A percentile compares a stretch with the other conserved stretches of the same genome.
Conservation (phyloP, 805 yeast genomes). For the Candida insectorum region DNA sequence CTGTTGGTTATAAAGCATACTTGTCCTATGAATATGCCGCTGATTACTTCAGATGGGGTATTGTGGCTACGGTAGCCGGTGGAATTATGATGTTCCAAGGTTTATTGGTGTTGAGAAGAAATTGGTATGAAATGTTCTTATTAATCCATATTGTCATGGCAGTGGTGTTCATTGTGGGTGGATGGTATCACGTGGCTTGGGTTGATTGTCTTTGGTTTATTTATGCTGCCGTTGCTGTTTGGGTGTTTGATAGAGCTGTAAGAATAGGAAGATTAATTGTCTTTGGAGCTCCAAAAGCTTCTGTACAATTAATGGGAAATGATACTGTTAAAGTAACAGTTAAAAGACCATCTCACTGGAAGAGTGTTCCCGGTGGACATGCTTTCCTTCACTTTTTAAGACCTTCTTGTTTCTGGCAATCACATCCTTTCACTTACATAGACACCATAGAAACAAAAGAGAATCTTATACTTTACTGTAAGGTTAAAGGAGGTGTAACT, state of each 20-base stretch:
- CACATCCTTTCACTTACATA: slow-evolving; percentile 40
- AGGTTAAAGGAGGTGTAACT: slow-evolving; percentile 37
- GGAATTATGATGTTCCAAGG: slow-evolving; percentile 29
- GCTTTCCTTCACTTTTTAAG: slow-evolving; percentile 36
- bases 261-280: slow-evolving; percentile 24
- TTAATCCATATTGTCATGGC: slow-evolving; percentile 34
- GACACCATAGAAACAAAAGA: slow-evolving; percentile 19
- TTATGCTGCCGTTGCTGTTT: slow-evolving; percentile 31
- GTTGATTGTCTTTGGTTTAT: slow-evolving; percentile 32
- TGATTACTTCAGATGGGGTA: slow-evolving; percentile 31
- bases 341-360: slow-evolving; percentile 37
- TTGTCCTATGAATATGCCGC: slow-evolving; percentile 17
- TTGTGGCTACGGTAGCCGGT: slow-evolving; percentile 34
- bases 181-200: slow-evolving; percentile 33
- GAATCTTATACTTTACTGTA: slow-evolving; percentile 27
- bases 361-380: slow-evolving; percentile 37
- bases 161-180: slow-evolving; percentile 42
- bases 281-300: slow-evolving; percentile 36
- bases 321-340: slow-evolving; percentile 36
- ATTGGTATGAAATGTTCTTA: slow-evolving; percentile 35
- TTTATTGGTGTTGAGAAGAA: slow-evolving; percentile 30
- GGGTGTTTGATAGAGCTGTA: slow-evolving; percentile 34
- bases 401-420: slow-evolving; percentile 38
- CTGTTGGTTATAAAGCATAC: slow-evolving; percentile 15
- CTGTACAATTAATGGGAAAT: slow-evolving; percentile 26